Evolutionary conservation across 2,329 filamentous ascomycete species (phyloP), one percentile per base, ranked within the genome.

Genomic region (Phyllachora maydis): DNA sequence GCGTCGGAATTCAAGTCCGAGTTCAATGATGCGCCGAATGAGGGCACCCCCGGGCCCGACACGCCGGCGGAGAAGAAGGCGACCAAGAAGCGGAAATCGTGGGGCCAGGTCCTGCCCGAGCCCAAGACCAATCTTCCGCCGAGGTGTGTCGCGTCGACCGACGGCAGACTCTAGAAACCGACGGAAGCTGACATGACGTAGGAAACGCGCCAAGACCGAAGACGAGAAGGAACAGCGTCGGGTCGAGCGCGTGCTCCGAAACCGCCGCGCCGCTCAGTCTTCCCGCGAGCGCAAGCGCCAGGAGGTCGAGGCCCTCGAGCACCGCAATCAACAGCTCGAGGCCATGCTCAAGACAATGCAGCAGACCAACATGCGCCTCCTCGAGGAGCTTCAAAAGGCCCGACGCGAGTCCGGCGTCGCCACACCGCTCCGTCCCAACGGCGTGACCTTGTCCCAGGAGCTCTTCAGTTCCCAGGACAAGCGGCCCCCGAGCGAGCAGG

Each of bases 221-320:
- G 88, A 93, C 41, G 88, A 98, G 52, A 98, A 98, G 55, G 88
- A 95, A 52, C 88, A 98, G 50, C 76, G 88, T 21, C 77, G 88
- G 31, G 90, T 95, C 26, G 88, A 98, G 57, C 79, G 88, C 31
- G 88, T 98, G 34, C 79, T 95, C 38, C 75, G 88, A 21, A 98
- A 98, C 45, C 79, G 88, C 34, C 78, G 83, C 29, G 88, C 88
- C 21, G 88, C 88, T 19, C 88, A 95, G 59, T 93, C 90, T 28
- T 98, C 88, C 4, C 65, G 88, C 23, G 88, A 98, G 50, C 76
- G 83, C 29, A 92, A 93, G 61, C 68, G 83, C 27, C 60, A 62
- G 9, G 70, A 95, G 50, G 81, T 91, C 18, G 88, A 95, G 50
- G 73, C 73, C 21, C 65, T 95, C 16, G 78, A 85, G 50, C 52